Conservation (phyloP, 139 green algal species). For the Auxenochlorella pyrenoidosa region DNA sequence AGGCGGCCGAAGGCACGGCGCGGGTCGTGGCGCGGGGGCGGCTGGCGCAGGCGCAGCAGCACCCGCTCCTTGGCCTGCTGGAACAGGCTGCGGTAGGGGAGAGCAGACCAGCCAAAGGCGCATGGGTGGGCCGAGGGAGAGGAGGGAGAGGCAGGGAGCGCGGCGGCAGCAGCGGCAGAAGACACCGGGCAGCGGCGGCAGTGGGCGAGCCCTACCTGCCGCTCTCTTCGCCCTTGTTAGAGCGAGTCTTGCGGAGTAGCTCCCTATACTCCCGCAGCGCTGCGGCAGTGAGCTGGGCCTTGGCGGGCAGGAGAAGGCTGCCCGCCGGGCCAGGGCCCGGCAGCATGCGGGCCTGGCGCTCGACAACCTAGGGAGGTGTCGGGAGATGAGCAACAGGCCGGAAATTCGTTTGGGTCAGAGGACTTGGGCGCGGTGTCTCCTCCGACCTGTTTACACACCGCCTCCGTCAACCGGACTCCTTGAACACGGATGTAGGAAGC, state of each 20-base stretch:
- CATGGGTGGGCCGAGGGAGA: too few relatives aligned
- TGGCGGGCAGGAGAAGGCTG: neutral
- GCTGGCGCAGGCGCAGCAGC: conserved; percentile 28
- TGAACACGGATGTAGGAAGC: too few relatives aligned
- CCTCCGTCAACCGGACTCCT: too few relatives aligned
- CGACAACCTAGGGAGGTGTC: too few relatives aligned
- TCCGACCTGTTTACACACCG: too few relatives aligned
- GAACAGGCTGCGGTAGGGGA: conserved; percentile 18
- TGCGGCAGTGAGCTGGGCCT: neutral
- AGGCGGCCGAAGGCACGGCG: conserved; percentile 35
- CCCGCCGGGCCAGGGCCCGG: neutral
- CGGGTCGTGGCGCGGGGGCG: conserved; percentile 8
- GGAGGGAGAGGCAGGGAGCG: neutral
- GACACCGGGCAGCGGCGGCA: neutral
- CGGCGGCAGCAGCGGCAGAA: neutral
- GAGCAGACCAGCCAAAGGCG: neutral
- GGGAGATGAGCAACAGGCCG: too few relatives aligned
- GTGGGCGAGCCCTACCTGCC: neutral
- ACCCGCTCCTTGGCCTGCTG: conserved; percentile 47
- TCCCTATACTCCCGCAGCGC: conserved; percentile 41
- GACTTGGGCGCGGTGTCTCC: too few relatives aligned
- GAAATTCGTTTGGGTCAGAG: too few relatives aligned
- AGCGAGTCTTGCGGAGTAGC: conserved; percentile 32
- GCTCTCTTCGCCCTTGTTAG: conserved; percentile 1
- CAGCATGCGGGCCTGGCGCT: neutral